phyloP scores from a whole-genome alignment of 139 green algal genomes.

The Auxenochlorella protothecoides region DNA sequence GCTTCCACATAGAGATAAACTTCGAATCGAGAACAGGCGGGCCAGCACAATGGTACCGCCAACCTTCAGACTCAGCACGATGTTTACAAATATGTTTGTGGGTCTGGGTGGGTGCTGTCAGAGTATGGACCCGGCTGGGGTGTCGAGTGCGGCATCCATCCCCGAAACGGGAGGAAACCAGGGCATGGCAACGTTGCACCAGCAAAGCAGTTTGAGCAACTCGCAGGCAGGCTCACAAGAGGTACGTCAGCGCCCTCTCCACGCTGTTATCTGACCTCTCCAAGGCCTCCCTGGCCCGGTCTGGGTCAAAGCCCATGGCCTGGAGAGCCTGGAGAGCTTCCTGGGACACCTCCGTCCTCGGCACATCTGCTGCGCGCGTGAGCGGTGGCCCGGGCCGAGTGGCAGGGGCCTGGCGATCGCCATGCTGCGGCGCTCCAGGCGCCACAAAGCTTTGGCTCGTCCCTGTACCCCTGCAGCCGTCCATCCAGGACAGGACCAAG shows the following conservation, averaged over 20 bases:
- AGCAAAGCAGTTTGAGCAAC: neutral
- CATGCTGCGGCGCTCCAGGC: neutral
- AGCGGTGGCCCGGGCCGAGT: neutral
- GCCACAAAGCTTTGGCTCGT: neutral
- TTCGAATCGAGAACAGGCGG: too few relatives aligned
- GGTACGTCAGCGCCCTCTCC: conserved; percentile 27
- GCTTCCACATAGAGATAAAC: too few relatives aligned
- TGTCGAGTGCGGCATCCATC: neutral
- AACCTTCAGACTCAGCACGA: too few relatives aligned
- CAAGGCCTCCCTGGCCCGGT: conserved; percentile 26
- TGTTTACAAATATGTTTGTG: too few relatives aligned
- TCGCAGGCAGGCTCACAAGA: conserved; percentile 1
- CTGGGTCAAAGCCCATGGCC: conserved; percentile 48
- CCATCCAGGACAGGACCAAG: neutral
- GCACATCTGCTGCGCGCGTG: neutral
- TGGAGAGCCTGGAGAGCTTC: conserved; percentile 52
- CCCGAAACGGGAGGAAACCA: neutral
- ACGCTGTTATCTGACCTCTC: conserved; percentile 42
- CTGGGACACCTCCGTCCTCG: conserved; percentile 10
- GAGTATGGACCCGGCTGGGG: too few relatives aligned
- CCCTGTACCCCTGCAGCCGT: conserved; percentile 1
- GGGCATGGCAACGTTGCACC: neutral
- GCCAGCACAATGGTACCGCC: too few relatives aligned
- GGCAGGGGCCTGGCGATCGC: neutral
- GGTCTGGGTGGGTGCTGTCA: too few relatives aligned